Conservation (phyloP, 495 filamentous ascomycete species). For the Podospora bellae-mahoneyi region DNA sequence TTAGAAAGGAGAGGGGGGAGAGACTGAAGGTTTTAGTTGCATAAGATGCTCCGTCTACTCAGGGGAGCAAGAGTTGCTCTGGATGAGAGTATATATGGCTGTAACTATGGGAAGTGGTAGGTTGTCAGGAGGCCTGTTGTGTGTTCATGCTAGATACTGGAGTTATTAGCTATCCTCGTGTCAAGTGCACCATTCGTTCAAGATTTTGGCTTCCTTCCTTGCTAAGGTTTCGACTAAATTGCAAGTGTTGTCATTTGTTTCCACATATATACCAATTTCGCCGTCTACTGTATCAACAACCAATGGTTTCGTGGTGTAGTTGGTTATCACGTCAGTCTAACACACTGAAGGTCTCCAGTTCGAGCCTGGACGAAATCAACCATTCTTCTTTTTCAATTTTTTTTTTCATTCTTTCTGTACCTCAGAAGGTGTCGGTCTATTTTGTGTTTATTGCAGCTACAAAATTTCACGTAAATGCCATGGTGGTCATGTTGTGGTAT, state of each 20-base stretch:
- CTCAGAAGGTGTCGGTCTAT: not conserved
- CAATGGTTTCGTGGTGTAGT: slow-evolving; percentile 21
- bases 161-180: too few species aligned
- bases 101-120: too few species aligned
- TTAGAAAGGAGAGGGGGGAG: slow-evolving; percentile 37
- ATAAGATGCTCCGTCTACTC: not conserved
- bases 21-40: slow-evolving; percentile 39
- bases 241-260: too few species aligned
- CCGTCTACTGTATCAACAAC: not conserved
- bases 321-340: slow-evolving; percentile 25
- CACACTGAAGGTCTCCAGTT: slow-evolving; percentile 23
- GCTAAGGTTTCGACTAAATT: too few species aligned
- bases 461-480: too few species aligned
- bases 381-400: not conserved
- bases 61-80: not conserved
- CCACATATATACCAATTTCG: not conserved
- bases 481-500: too few species aligned
- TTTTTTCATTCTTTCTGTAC: not conserved
- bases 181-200: too few species aligned
- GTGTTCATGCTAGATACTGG: too few species aligned
- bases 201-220: too few species aligned
- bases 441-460: not conserved
- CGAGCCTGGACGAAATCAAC: slow-evolving; percentile 24
- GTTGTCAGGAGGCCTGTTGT: too few species aligned
- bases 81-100: too few species aligned